Evolutionary conservation across 768 basidiomycete genomes (phyloP).

Genomic region (Suillus alpinus): DNA sequence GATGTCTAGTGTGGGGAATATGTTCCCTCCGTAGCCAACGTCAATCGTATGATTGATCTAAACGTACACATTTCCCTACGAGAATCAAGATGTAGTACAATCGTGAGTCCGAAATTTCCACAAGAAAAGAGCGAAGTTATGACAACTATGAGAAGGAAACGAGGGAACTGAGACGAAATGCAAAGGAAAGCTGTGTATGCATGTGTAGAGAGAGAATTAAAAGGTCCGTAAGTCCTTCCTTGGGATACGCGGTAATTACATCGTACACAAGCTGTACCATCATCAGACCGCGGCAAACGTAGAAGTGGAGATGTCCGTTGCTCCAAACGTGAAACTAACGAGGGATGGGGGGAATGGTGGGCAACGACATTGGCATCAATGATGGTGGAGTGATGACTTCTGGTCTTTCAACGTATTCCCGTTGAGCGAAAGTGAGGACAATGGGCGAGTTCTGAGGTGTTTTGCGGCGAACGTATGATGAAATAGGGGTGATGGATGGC

Average conservation of each 20-base stretch:
- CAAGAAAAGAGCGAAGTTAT: slow-evolving; percentile 11
- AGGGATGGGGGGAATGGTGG: slow-evolving; percentile 51
- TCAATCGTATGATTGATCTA: neutral
- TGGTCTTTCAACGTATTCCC: slow-evolving; percentile 27
- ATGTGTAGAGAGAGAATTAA: slow-evolving; percentile 4
- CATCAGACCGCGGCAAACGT: neutral
- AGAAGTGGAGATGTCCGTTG: neutral
- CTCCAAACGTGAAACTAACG: slow-evolving; percentile 1
- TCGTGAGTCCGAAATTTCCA: slow-evolving; percentile 20
- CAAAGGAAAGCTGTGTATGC: neutral
- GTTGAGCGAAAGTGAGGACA: slow-evolving; percentile 56
- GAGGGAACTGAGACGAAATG: slow-evolving; percentile 7
- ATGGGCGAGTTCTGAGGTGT: slow-evolving; percentile 74
- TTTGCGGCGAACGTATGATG: slow-evolving; percentile 74
- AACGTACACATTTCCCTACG: neutral
- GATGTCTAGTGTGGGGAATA: slow-evolving; percentile 10
- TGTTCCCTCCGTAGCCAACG: neutral
- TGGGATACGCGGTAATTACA: slow-evolving; percentile 3
- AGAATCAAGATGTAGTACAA: slow-evolving; percentile 1
- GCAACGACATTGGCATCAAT: slow-evolving; percentile 52
- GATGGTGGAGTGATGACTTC: slow-evolving; percentile 21
- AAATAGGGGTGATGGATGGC: slow-evolving; percentile 71
- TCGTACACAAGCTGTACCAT: slow-evolving; percentile 6
- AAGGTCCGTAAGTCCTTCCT: slow-evolving; percentile 8
- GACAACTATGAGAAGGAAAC: slow-evolving; percentile 7